Evolutionary conservation across 1,139 yeast genomes (phyloP).

Genomic region (Candida sojae): DNA sequence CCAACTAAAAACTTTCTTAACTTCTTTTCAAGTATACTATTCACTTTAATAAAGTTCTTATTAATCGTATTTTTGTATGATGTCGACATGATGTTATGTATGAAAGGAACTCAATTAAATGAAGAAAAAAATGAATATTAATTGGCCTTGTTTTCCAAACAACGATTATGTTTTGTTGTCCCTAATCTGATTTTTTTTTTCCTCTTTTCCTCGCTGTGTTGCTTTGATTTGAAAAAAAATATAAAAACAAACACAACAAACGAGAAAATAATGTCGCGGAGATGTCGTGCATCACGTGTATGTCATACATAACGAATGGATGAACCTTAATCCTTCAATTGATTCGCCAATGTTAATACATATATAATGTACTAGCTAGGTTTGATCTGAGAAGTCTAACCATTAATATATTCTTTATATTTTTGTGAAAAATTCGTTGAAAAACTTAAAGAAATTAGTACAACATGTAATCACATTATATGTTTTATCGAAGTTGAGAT

Average conservation of each 20-base stretch:
- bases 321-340: no score
- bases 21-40: conserved; percentile 46
- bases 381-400: no score
- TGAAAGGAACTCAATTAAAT: not conserved
- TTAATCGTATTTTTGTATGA: conserved; percentile 6
- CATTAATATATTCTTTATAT: no score
- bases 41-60: conserved; percentile 13
- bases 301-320: not conserved
- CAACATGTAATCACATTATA: no score
- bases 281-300: not conserved
- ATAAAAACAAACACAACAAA: not conserved
- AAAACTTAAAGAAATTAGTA: no score
- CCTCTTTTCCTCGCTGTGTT: not conserved
- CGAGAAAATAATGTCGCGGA: not conserved
- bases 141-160: not conserved
- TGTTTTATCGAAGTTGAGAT: no score
- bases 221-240: not conserved
- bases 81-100: not conserved
- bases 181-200: not conserved
- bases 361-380: no score
- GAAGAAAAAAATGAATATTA: not conserved
- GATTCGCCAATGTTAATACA: no score
- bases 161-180: not conserved
- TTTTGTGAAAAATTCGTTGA: no score
- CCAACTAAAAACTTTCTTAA: conserved; percentile 47